phyloP scores from a whole-genome alignment of 345 rosid genomes.

The Geranium rotundifolium region DNA sequence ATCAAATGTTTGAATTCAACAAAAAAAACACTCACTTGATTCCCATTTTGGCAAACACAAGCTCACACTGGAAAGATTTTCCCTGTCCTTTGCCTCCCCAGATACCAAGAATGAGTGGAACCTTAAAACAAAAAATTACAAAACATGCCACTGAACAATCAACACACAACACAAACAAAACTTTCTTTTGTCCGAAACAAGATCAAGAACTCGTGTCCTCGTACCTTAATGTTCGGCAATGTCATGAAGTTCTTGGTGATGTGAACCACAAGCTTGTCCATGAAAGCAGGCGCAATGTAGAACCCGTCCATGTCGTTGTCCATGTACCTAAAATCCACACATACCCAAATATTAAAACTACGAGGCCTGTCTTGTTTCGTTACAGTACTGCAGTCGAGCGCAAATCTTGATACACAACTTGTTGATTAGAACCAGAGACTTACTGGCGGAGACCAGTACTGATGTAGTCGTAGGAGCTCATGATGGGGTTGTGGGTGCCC shows the following conservation, averaged over 20 bases:
- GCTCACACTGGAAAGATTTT: conserved; percentile 98
- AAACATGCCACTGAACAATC: not conserved
- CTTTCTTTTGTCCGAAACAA: not conserved
- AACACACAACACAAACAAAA: too few species aligned
- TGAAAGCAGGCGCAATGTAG: conserved; percentile 94
- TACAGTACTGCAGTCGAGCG: too few species aligned
- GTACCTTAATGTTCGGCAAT: conserved; percentile 90
- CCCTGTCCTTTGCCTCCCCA: conserved; percentile 99
- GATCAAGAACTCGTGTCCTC: not conserved
- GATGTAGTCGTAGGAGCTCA: conserved; percentile 76
- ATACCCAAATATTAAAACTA: not conserved
- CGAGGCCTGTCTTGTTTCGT: too few species aligned
- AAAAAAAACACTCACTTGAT: too few species aligned
- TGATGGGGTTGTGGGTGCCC: conserved; percentile 78
- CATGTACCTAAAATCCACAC: conserved; percentile 37
- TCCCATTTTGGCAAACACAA: conserved; percentile 97
- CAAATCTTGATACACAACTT: too few species aligned
- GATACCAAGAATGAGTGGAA: conserved; percentile 91
- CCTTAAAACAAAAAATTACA: conserved; percentile 20
- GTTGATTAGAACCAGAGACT: too few species aligned
- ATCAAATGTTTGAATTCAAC: too few species aligned
- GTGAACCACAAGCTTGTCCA: conserved; percentile 98
- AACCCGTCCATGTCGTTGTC: conserved; percentile 83
- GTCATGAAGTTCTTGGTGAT: conserved; percentile 88
- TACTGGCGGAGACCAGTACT: conserved; percentile 71